Base-by-base conservation (phyloP, 2,329 filamentous ascomycete genomes). In the Alternaria triticimaculans region DNA sequence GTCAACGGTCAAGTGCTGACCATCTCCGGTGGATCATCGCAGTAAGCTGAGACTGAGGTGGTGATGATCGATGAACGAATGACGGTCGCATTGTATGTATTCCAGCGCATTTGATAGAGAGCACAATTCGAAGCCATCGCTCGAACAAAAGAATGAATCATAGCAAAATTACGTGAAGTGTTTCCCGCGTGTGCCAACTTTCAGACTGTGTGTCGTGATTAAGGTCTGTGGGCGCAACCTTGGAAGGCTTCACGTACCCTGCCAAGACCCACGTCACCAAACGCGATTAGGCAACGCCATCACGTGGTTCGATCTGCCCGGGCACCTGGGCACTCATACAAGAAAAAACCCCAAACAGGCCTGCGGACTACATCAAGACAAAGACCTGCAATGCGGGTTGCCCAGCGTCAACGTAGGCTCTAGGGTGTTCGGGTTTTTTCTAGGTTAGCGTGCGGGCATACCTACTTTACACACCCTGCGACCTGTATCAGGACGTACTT, bases 1-100 rank as follows among this genome's bases (percentile, higher is more conserved):
- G 72, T 82, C 8, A 81, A 71, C 30, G 79, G 79, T 25, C 79
- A 81, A 66, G 77, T 81, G 23, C 71, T 81, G 58, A 81, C 80
- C 21, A 80, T 81, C 53, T 81, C 79, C 14, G 79, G 80, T 49
- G 80, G 80, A 5, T 80, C 78, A 3, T 81, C 79, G 51, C 80
- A 81, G 71, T 81, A 78, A 54, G 41, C 14, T 14, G 20, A 6
- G 26, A 26, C 15, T 21, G 20, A 28, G 26, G 28, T 46, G 9
- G 41, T 14, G 18, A 44, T 25, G 30, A 28, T 26, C 21, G 30
- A 28, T 26, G 18, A 18, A 12, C 33, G 21, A 14, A 56, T 25
- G 18, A 45, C 56, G 33, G 48, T 26, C 50, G 20, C 44, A 50
- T 58, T 49, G 4, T 28, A 14, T 21, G 14, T 26, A 51, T 50